Conservation (phyloP, 2,329 filamentous ascomycete genomes). For the Colletotrichum limetticola region DNA sequence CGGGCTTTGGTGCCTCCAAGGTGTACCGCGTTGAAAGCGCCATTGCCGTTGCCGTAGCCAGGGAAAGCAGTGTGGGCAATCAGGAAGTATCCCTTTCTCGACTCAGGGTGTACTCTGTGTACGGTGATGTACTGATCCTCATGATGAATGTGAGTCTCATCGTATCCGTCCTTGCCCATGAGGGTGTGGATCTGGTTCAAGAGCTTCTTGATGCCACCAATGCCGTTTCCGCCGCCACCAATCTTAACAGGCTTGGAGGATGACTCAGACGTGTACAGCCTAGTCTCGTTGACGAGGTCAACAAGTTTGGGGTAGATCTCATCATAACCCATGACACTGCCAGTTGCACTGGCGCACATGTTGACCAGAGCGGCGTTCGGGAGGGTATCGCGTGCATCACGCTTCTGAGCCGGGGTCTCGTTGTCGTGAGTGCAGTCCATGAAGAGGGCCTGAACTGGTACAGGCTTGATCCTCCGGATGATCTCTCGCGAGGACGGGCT, state of each 20-base stretch:
- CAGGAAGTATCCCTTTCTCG: conserved; percentile 92
- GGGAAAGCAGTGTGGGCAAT: conserved; percentile 97
- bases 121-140: conserved; percentile 97
- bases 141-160: conserved; percentile 96
- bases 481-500: conserved; percentile 65
- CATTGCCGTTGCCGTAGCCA: conserved; percentile 87
- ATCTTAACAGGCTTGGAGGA: conserved; percentile 72
- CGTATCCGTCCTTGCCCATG: conserved; percentile 95
- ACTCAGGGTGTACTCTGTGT: conserved; percentile 91
- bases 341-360: conserved; percentile 95
- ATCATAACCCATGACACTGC: conserved; percentile 98
- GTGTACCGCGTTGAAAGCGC: conserved; percentile 80
- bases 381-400: conserved; percentile 92
- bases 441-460: conserved; percentile 91
- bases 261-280: conserved; percentile 82
- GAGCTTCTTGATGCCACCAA: conserved; percentile 90
- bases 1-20: conserved; percentile 87
- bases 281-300: conserved; percentile 91
- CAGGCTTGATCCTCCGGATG: conserved; percentile 85
- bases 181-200: conserved; percentile 94
- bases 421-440: conserved; percentile 99
- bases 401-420: conserved; percentile 93
- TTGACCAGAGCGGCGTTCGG: conserved; percentile 93
- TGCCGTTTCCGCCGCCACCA: conserved; percentile 81
- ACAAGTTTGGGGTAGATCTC: conserved; percentile 94